A percentile compares a stretch with the other conserved stretches of the same genome.
Conservation (phyloP, 768 basidiomycete species). For the Termitomyces titanicus region DNA sequence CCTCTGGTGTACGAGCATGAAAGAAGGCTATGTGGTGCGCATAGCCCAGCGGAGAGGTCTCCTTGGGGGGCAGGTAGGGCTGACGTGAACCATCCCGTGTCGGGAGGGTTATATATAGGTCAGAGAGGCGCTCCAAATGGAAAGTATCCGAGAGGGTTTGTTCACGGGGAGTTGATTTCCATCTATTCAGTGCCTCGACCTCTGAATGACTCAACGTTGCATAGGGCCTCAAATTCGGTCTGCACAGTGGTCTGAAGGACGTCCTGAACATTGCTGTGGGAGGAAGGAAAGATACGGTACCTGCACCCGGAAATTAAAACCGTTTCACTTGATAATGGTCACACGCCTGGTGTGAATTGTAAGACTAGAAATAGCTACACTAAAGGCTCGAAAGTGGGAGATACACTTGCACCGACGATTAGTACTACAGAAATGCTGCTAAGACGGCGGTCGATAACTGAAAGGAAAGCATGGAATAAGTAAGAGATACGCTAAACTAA, state of each 20-base stretch:
- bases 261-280: slow-evolving; percentile 15
- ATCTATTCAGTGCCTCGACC: slow-evolving; percentile 40
- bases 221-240: slow-evolving; percentile 8
- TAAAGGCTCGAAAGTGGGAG: not conserved
- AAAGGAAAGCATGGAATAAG: not conserved
- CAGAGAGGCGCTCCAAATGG: slow-evolving; percentile 52
- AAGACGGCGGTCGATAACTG: slow-evolving; percentile 1
- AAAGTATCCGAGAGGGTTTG: slow-evolving; percentile 47
- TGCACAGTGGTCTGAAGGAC: slow-evolving; percentile 4
- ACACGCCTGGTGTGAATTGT: not conserved
- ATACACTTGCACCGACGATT: slow-evolving; percentile 4
- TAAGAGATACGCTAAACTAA: slow-evolving; percentile 9
- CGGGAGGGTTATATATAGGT: slow-evolving; percentile 68
- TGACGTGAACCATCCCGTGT: slow-evolving; percentile 59
- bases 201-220: slow-evolving; percentile 12
- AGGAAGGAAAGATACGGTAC: not conserved
- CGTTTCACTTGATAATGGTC: not conserved
- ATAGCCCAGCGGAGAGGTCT: slow-evolving; percentile 42
- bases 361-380: slow-evolving; percentile 1
- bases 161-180: slow-evolving; percentile 48
- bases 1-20: slow-evolving; percentile 59
- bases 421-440: slow-evolving; percentile 12
- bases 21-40: slow-evolving; percentile 78
- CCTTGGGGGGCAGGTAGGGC: slow-evolving; percentile 38
- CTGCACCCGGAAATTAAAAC: not conserved